Evolutionary conservation across 441 rosid genomes (phyloP).

Genomic region (Gossypium davidsonii): DNA sequence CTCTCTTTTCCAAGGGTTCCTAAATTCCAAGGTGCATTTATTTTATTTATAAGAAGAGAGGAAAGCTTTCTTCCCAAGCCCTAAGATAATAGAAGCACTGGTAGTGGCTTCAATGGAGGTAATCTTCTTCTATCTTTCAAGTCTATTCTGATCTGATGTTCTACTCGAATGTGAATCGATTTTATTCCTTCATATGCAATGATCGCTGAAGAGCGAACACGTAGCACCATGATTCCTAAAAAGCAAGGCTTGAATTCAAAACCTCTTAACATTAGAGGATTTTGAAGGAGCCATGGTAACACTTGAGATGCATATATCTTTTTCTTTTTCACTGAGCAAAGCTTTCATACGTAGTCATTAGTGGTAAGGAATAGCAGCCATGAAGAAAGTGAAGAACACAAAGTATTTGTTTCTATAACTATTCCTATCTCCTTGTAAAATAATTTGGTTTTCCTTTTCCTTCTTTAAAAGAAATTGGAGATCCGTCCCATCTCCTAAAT

Average conservation of each 20-base stretch:
- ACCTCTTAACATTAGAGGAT: no score
- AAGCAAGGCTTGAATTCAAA: no score
- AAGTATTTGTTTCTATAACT: neutral
- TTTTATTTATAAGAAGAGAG: neutral
- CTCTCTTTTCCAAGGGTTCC: neutral
- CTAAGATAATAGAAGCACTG: neutral
- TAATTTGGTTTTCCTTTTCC: no score
- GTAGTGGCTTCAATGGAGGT: neutral
- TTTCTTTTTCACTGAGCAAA: neutral
- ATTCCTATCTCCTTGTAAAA: no score
- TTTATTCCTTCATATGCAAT: neutral
- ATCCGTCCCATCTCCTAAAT: no score
- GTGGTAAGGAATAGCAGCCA: neutral
- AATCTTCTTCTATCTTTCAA: neutral
- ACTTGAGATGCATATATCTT: no score
- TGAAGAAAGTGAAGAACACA: neutral
- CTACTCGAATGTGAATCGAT: neutral
- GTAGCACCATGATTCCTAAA: no score
- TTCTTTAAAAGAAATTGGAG: no score
- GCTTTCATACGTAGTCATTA: neutral
- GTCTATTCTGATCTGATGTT: neutral
- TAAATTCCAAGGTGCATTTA: neutral
- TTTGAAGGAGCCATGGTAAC: no score
- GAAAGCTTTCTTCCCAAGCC: neutral
- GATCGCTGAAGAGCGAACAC: no score